Conservation (phyloP, 768 basidiomycete species). For the Termitomyces sp. region DNA sequence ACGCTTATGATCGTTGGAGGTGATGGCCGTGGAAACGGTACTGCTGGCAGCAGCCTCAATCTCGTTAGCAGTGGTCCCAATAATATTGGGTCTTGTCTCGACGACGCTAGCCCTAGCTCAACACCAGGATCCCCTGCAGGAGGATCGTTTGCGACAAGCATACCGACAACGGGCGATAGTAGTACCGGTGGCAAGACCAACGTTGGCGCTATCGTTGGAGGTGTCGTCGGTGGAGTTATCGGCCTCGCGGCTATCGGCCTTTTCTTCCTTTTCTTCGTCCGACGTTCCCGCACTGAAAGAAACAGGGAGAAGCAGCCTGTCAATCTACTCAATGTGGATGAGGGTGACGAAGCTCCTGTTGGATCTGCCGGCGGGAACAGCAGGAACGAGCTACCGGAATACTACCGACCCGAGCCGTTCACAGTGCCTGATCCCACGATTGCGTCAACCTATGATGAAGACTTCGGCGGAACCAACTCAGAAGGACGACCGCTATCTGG, state of each 20-base stretch:
- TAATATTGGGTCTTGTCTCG: slow-evolving; percentile 55
- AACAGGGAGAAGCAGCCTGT: slow-evolving; percentile 56
- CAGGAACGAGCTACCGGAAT: slow-evolving; percentile 58
- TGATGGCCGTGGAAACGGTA: slow-evolving; percentile 63
- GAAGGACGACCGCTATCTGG: slow-evolving; percentile 36
- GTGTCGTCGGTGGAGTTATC: slow-evolving; percentile 24
- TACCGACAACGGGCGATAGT: slow-evolving; percentile 30
- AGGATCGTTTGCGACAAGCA: slow-evolving; percentile 61
- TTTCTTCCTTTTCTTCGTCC: slow-evolving; percentile 21
- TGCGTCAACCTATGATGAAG: slow-evolving; percentile 23
- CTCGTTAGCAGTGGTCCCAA: slow-evolving; percentile 51
- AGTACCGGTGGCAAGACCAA: slow-evolving; percentile 32
- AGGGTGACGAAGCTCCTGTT: slow-evolving; percentile 43
- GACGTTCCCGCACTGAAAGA: slow-evolving; percentile 25
- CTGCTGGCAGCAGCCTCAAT: slow-evolving; percentile 60
- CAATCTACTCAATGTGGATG: slow-evolving; percentile 63
- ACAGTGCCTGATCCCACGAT: slow-evolving; percentile 62
- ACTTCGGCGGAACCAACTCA: slow-evolving; percentile 21
- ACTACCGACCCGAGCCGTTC: slow-evolving; percentile 75
- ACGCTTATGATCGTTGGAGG: slow-evolving; percentile 65
- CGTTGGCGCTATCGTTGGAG: slow-evolving; percentile 27
- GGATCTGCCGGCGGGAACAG: slow-evolving; percentile 13
- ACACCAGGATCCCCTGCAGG: slow-evolving; percentile 77
- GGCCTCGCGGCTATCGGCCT: slow-evolving; percentile 18
- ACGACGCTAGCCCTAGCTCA: slow-evolving; percentile 63